A percentile compares a stretch with the other conserved stretches of the same genome.
Evolutionary conservation across 768 basidiomycete species (phyloP).

Genomic region (Boletus subparvulus): DNA sequence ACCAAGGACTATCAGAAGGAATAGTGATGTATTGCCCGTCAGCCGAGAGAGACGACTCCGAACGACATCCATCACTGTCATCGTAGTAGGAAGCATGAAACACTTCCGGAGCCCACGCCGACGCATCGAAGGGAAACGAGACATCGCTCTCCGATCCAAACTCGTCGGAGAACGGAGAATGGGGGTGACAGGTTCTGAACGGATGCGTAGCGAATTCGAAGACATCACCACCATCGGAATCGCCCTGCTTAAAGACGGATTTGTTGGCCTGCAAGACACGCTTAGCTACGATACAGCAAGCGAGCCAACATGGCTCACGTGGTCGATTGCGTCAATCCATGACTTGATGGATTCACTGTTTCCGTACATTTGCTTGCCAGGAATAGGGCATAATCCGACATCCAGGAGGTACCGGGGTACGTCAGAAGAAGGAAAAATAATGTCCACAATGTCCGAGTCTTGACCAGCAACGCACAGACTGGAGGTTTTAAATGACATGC

Average conservation of each 20-base stretch:
- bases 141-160: constrained; percentile 20
- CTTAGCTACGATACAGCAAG: background rate
- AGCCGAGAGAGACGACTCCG: constrained; percentile 20
- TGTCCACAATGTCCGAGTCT: constrained; percentile 14
- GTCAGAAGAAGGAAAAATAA: constrained; percentile 14
- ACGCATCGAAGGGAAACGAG: constrained; percentile 14
- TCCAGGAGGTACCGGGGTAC: background rate
- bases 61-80: constrained; percentile 22
- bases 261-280: constrained; percentile 14
- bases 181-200: constrained; percentile 9
- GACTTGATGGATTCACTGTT: constrained; percentile 23
- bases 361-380: constrained; percentile 24
- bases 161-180: constrained; percentile 26
- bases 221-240: background rate
- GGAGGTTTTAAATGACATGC: constrained; percentile 22
- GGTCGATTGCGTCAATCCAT: constrained; percentile 28
- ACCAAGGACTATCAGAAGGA: constrained; percentile 40
- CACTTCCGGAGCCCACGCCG: constrained; percentile 21
- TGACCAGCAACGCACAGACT: constrained; percentile 31
- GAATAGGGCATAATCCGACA: constrained; percentile 6
- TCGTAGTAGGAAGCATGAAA: constrained; percentile 14
- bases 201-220: constrained; percentile 21
- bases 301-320: constrained; percentile 15
- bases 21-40: constrained; percentile 42
- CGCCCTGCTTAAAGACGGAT: constrained; percentile 1